Evolutionary conservation across 73 alveolate species (phyloP).

Genomic region (Paramecium pentaurelia): DNA sequence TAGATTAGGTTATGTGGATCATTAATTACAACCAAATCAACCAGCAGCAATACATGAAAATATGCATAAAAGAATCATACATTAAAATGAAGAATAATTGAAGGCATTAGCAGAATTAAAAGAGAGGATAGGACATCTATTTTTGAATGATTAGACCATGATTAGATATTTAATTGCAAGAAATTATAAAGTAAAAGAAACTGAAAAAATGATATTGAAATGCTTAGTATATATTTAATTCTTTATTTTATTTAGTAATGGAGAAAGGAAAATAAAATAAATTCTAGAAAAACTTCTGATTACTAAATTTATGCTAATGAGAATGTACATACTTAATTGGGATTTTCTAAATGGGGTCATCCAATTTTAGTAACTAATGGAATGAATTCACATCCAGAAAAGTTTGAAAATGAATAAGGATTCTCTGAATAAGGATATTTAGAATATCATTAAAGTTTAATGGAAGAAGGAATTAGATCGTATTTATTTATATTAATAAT

Average conservation of each 20-base stretch:
- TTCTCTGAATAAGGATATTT: not conserved
- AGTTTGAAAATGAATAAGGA: not conserved
- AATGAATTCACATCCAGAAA: not conserved
- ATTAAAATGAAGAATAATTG: not conserved
- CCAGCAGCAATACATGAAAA: not conserved
- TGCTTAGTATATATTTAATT: not conserved
- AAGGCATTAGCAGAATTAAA: not conserved
- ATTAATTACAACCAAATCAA: not conserved
- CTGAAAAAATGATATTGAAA: not conserved
- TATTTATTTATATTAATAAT: not conserved
- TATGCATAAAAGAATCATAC: not conserved
- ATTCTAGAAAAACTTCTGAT: not conserved
- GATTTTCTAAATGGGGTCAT: constrained; percentile 45
- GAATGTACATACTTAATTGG: not conserved
- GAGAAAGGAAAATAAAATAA: constrained; percentile 22
- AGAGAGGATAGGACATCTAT: not conserved
- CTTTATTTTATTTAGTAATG: not conserved
- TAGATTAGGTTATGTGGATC: constrained; percentile 4
- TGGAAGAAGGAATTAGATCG: constrained; percentile 40
- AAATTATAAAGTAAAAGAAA: not conserved
- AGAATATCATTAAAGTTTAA: not conserved
- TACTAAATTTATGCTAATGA: not conserved
- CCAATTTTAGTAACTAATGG: constrained; percentile 7
- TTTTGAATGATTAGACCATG: not conserved
- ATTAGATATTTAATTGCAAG: constrained; percentile 18